Percentiles rank a stretch among this genome's conserved stretches.
These are phyloP conservation scores for Capsicum baccatum DNA, from an alignment of 257 asterid genomes.

Conservation along the genomic window DNA sequence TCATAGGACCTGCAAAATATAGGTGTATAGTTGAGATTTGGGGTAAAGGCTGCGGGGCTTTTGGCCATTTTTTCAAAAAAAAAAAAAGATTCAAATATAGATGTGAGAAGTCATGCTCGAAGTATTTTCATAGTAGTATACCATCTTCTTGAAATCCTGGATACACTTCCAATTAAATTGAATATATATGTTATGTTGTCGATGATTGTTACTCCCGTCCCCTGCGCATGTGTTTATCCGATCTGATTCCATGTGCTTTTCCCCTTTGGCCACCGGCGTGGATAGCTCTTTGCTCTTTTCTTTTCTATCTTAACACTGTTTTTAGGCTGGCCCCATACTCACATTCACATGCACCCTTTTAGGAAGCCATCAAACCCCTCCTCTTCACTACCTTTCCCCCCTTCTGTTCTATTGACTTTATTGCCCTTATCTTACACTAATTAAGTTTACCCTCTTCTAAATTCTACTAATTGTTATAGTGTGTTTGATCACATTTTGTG, in stretches of 20 bases:
- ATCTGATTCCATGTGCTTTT: constrained; percentile 57
- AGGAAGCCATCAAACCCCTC: neutral
- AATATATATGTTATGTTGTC: too few species aligned
- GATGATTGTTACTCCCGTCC: neutral
- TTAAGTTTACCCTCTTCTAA: neutral
- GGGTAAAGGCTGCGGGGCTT: too few species aligned
- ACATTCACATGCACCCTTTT: constrained; percentile 64
- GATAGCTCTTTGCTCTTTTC: constrained; percentile 7
- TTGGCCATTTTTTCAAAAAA: too few species aligned
- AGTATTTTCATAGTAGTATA: too few species aligned
- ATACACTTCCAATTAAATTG: too few species aligned
- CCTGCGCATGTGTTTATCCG: constrained; percentile 50
- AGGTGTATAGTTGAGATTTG: too few species aligned
- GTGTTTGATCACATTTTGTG: neutral
- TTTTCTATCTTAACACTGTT: constrained; percentile 19
- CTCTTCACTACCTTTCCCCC: constrained; percentile 22
- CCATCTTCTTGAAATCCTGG: too few species aligned
- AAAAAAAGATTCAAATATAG: too few species aligned
- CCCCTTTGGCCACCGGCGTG: constrained; percentile 26
- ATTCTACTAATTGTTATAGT: neutral
- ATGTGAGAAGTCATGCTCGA: too few species aligned
- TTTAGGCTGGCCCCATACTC: constrained; percentile 58
- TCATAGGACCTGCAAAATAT: too few species aligned
- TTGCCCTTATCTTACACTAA: neutral
- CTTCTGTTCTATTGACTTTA: neutral